phyloP scores from a whole-genome alignment of 345 rosid genomes.

The Passiflora organensis region DNA sequence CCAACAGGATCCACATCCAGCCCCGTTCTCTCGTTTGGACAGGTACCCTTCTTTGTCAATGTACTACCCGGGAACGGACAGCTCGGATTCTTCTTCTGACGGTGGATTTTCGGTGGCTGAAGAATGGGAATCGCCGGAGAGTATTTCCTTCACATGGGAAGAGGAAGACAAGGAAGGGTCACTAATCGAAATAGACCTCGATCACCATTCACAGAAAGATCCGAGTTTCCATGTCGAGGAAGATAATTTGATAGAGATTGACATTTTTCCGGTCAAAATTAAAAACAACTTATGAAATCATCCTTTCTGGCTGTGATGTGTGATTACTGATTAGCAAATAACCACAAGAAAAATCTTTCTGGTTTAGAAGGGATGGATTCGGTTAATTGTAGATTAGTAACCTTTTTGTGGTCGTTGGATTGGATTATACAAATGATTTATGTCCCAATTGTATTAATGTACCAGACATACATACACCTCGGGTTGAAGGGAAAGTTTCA shows the following conservation, averaged over 20 bases:
- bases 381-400: too few relatives aligned
- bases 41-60: constrained; percentile 48
- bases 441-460: too few relatives aligned
- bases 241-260: constrained; percentile 69
- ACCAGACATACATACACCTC: too few relatives aligned
- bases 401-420: too few relatives aligned
- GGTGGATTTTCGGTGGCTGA: constrained; percentile 25
- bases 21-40: constrained; percentile 6
- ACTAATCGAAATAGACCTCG: constrained; percentile 68
- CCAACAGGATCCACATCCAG: constrained; percentile 3
- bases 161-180: constrained; percentile 48
- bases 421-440: too few relatives aligned
- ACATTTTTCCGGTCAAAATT: too few relatives aligned
- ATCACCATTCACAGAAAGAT: constrained; percentile 33
- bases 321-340: too few relatives aligned
- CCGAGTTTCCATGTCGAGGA: constrained; percentile 51
- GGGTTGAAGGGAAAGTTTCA: not conserved
- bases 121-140: constrained; percentile 39
- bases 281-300: too few relatives aligned
- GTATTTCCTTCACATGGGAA: constrained; percentile 41
- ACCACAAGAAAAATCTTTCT: too few relatives aligned
- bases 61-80: constrained; percentile 48
- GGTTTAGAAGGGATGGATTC: too few relatives aligned
- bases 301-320: too few relatives aligned
- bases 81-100: constrained; percentile 46